A percentile compares a stretch with the other conserved stretches of the same genome.
Evolutionary conservation across 208 protist species (phyloP).

Genomic region (Vickermania ingenoplastis): DNA sequence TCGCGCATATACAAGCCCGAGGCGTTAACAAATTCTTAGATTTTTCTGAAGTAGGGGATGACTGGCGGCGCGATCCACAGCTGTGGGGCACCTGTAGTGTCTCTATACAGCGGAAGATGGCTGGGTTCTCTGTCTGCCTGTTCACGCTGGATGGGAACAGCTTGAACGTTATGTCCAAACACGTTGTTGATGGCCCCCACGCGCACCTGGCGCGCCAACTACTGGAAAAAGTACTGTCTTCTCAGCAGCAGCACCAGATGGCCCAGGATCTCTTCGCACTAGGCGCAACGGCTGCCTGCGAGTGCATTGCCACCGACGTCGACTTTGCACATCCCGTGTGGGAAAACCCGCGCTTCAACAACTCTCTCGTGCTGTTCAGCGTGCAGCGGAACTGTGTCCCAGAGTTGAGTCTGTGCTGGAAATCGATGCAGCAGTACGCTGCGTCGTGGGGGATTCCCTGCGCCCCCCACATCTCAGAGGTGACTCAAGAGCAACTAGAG

Average conservation of each 20-base stretch:
- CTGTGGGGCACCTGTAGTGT: slow-evolving; percentile 38
- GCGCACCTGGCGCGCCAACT: slow-evolving; percentile 46
- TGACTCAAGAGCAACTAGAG: slow-evolving; percentile 11
- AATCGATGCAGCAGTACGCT: slow-evolving; percentile 13
- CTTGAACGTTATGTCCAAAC: slow-evolving; percentile 66
- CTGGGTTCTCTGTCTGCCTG: slow-evolving; percentile 77
- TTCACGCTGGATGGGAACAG: slow-evolving; percentile 64
- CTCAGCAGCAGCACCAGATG: slow-evolving; percentile 22
- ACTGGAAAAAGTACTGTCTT: slow-evolving; percentile 17
- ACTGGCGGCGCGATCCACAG: slow-evolving; percentile 18
- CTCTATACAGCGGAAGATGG: slow-evolving; percentile 76
- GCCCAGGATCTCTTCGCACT: slow-evolving; percentile 33
- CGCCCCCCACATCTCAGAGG: slow-evolving; percentile 19
- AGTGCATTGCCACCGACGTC: slow-evolving; percentile 48
- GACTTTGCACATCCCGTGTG: slow-evolving; percentile 61
- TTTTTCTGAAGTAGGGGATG: slow-evolving; percentile 28
- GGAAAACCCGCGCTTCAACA: slow-evolving; percentile 35
- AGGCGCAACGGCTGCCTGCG: slow-evolving; percentile 35
- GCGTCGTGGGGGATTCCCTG: slow-evolving; percentile 34
- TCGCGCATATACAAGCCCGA: slow-evolving; percentile 64
- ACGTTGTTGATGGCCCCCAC: slow-evolving; percentile 66
- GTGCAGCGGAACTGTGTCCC: slow-evolving; percentile 35
- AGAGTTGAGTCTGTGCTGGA: slow-evolving; percentile 33
- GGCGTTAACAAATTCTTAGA: slow-evolving; percentile 88
- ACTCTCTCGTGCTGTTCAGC: slow-evolving; percentile 48